Conservation (phyloP, 2,329 filamentous ascomycete genomes). For the Stagonosporopsis vannaccii region DNA sequence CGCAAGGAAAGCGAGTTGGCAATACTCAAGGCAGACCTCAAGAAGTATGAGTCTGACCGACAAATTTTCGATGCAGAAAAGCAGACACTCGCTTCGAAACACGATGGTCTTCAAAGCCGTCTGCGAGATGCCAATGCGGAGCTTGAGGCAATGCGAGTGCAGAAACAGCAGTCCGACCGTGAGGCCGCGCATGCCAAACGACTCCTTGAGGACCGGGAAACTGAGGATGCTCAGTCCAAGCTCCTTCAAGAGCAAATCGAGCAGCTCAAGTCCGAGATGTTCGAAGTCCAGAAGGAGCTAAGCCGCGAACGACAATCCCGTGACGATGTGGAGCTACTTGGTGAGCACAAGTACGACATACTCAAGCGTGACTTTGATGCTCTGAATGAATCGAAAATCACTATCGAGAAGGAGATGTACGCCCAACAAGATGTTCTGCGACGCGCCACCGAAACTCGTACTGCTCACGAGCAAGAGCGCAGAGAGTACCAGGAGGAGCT, state of each 20-base stretch:
- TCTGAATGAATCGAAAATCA: constrained; percentile 93
- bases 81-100: constrained; percentile 72
- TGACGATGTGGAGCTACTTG: constrained; percentile 89
- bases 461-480: constrained; percentile 82
- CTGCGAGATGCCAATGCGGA: constrained; percentile 88
- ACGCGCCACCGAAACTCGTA: constrained; percentile 81
- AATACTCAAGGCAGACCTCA: constrained; percentile 83
- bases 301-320: constrained; percentile 91
- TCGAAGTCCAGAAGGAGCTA: constrained; percentile 84
- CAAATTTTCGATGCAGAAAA: constrained; percentile 81
- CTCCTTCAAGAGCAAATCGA: constrained; percentile 87
- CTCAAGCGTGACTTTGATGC: constrained; percentile 85
- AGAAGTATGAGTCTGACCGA: constrained; percentile 82
- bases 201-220: constrained; percentile 85
- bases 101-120: constrained; percentile 77
- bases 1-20: constrained; percentile 93
- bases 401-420: constrained; percentile 97
- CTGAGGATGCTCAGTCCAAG: constrained; percentile 87
- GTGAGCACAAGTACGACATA: constrained; percentile 84
- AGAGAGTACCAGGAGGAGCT: constrained; percentile 90
- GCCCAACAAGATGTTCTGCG: constrained; percentile 91
- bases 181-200: constrained; percentile 89
- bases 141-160: constrained; percentile 82
- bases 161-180: constrained; percentile 82
- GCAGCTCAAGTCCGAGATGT: constrained; percentile 85